Evolutionary conservation across 2,329 filamentous ascomycete genomes (phyloP).

Genomic region (Aspergillus texensis): DNA sequence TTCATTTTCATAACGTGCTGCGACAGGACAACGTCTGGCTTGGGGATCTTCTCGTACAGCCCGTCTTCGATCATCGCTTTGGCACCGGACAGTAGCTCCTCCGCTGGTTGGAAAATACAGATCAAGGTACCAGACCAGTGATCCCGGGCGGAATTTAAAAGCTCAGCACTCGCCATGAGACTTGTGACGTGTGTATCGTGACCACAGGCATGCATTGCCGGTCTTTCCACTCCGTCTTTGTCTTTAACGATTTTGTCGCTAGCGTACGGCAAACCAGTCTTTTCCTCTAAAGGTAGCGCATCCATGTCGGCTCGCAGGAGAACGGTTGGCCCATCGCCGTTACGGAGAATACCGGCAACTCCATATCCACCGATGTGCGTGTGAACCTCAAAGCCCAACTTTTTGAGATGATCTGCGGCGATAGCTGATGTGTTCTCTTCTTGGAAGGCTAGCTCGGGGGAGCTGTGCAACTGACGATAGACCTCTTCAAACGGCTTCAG

Average conservation of each 20-base stretch:
- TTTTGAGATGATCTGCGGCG: constrained; percentile 46
- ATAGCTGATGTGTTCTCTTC: constrained; percentile 55
- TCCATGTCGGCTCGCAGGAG: constrained; percentile 66
- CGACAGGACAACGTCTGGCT: constrained; percentile 60
- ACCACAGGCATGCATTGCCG: constrained; percentile 70
- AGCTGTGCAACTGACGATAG: constrained; percentile 60
- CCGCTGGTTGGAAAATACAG: constrained; percentile 64
- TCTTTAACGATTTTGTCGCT: constrained; percentile 51
- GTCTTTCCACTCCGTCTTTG: constrained; percentile 51
- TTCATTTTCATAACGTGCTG: constrained; percentile 54
- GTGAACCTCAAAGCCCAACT: constrained; percentile 48
- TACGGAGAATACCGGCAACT: constrained; percentile 58
- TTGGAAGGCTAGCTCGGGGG: constrained; percentile 60
- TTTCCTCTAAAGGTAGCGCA: constrained; percentile 60
- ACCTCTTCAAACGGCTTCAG: constrained; percentile 51
- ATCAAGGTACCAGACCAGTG: constrained; percentile 64
- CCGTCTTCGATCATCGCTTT: constrained; percentile 61
- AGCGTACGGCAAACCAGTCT: constrained; percentile 58
- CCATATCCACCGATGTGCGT: constrained; percentile 62
- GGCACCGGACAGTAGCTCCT: constrained; percentile 63
- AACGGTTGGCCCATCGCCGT: constrained; percentile 58
- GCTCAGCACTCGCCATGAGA: constrained; percentile 58
- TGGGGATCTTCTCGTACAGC: constrained; percentile 56
- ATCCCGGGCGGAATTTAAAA: constrained; percentile 46
- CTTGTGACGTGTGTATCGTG: constrained; percentile 67